phyloP scores from a whole-genome alignment of 495 filamentous ascomycete species.

The Xylaria telfairii region DNA sequence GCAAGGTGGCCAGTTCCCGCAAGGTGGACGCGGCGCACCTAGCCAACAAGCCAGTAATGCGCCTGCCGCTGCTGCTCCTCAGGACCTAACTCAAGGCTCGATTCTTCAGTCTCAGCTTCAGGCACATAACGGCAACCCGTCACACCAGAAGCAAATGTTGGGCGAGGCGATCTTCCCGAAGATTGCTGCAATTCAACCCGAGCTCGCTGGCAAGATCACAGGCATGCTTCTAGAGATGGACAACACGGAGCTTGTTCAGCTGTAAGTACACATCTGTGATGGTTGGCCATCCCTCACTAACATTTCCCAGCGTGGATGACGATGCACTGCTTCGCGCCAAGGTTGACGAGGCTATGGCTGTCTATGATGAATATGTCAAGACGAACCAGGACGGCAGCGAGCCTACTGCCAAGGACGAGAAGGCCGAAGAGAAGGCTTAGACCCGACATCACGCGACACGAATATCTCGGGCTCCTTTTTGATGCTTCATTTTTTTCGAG shows the following conservation, averaged over 20 bases:
- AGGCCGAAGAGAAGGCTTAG: conserved; percentile 64
- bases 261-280: conserved; percentile 71
- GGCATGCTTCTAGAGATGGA: conserved; percentile 99
- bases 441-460: conserved; percentile 5
- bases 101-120: conserved; percentile 58
- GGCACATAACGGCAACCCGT: conserved; percentile 57
- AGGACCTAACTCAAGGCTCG: conserved; percentile 46
- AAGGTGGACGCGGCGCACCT: conserved; percentile 63
- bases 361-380: conserved; percentile 99
- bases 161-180: conserved; percentile 98
- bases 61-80: conserved; percentile 38
- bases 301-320: conserved; percentile 75
- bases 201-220: conserved; percentile 98
- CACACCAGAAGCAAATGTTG: conserved; percentile 95
- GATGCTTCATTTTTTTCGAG: conserved; percentile 33
- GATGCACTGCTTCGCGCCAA: conserved; percentile 88
- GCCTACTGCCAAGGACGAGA: conserved; percentile 58
- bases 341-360: conserved; percentile 93
- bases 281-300: conserved; percentile 1
- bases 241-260: conserved; percentile 85
- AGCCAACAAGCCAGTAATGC: conserved; percentile 43
- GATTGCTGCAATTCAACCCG: conserved; percentile 90
- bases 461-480: conserved; percentile 23
- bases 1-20: conserved; percentile 42
- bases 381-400: conserved; percentile 61